Conservation (phyloP, 78 protist species). For the Kipferlia bialata region DNA sequence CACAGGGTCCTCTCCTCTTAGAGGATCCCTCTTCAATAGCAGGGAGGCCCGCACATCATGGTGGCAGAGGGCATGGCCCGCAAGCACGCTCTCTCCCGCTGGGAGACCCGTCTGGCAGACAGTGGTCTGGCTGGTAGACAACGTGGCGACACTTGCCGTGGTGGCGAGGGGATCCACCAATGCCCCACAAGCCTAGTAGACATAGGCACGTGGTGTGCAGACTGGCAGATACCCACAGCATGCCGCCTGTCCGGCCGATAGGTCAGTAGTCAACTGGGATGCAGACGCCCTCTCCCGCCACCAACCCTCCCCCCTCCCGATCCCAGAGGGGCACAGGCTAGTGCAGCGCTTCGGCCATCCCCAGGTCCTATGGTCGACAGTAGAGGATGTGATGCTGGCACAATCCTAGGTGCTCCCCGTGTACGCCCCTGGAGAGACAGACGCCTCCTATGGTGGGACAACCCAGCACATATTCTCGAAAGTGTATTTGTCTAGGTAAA, state of each 20-base stretch:
- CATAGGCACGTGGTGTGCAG: background rate
- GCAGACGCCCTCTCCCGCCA: background rate
- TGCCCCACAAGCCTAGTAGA: background rate
- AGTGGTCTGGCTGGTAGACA: background rate
- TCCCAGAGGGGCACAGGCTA: background rate
- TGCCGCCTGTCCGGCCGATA: background rate
- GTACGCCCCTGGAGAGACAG: too few relatives aligned
- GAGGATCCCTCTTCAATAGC: too few relatives aligned
- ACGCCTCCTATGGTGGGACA: too few relatives aligned
- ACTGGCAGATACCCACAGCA: background rate
- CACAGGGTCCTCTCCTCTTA: background rate
- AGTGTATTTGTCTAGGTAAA: too few relatives aligned
- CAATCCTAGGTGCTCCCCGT: too few relatives aligned
- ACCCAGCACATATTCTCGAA: too few relatives aligned
- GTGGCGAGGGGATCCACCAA: background rate
- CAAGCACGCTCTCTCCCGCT: too few relatives aligned
- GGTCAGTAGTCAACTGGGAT: background rate
- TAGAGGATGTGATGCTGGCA: too few relatives aligned
- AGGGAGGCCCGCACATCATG: background rate
- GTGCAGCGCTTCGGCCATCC: too few relatives aligned
- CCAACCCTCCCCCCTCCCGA: background rate
- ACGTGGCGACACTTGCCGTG: background rate
- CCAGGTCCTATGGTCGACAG: too few relatives aligned
- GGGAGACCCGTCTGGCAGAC: too few relatives aligned
- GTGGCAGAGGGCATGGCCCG: background rate